These are phyloP conservation scores for Austroboletus niveus DNA, from an alignment of 1,284 basidiomycete genomes.

Conservation along the genomic window DNA sequence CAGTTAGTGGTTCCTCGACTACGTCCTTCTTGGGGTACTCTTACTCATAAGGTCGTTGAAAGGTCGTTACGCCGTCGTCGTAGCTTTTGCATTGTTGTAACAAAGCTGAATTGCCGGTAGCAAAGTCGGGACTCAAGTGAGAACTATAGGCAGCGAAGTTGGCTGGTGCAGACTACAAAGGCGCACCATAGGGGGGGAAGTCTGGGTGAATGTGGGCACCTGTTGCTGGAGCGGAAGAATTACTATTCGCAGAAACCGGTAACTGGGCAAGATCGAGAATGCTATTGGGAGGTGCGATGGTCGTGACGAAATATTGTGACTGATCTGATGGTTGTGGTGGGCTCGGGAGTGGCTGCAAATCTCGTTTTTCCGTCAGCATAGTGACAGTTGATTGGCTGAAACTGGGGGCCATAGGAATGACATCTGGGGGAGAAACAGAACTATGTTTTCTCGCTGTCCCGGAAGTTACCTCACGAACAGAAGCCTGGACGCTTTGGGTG, in stretches of 20 bases:
- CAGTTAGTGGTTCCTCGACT: slow-evolving; percentile 2
- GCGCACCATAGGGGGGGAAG: not conserved
- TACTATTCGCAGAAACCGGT: slow-evolving; percentile 3
- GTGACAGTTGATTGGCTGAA: slow-evolving; percentile 3
- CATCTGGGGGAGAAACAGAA: slow-evolving; percentile 16
- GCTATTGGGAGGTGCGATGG: slow-evolving; percentile 38
- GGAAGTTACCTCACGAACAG: slow-evolving; percentile 7
- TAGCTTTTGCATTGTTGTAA: slow-evolving; percentile 53
- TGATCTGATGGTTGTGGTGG: slow-evolving; percentile 15
- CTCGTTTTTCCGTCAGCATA: slow-evolving; percentile 11
- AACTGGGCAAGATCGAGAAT: not conserved
- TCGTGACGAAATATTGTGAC: slow-evolving; percentile 39
- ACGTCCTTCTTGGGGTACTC: slow-evolving; percentile 8
- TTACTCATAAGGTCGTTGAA: slow-evolving; percentile 45
- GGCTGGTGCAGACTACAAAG: slow-evolving; percentile 21
- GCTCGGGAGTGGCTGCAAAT: slow-evolving; percentile 3
- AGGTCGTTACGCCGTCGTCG: slow-evolving; percentile 55
- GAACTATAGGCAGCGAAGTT: slow-evolving; percentile 3
- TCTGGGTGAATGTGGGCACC: not conserved
- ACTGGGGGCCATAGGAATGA: not conserved
- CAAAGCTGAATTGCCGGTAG: slow-evolving; percentile 1
- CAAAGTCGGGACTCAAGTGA: slow-evolving; percentile 21
- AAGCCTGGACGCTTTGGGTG: slow-evolving; percentile 17
- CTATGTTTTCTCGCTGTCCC: slow-evolving; percentile 6
- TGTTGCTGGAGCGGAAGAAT: slow-evolving; percentile 11